phyloP scores from a whole-genome alignment of 805 yeast species.

The Yamadazyma phyllophila region DNA sequence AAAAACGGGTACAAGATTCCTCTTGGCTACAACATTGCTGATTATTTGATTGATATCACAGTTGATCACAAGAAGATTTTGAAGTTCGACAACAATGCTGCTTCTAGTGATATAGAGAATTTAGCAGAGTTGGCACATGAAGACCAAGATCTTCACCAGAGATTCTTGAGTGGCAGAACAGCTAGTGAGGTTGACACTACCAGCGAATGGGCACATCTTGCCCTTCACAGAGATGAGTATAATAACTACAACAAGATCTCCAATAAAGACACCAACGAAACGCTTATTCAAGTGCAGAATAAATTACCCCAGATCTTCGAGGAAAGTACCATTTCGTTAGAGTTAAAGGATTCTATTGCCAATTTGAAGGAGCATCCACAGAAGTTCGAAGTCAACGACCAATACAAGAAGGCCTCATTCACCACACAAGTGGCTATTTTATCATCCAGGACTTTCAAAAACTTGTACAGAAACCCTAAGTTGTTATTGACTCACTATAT shows the following conservation, averaged over 20 bases:
- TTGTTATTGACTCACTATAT: slow-evolving; percentile 82
- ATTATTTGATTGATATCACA: slow-evolving; percentile 86
- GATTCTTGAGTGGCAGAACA: slow-evolving; percentile 22
- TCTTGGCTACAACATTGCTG: slow-evolving; percentile 88
- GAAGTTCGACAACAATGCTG: slow-evolving; percentile 16
- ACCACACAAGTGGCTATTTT: slow-evolving; percentile 67
- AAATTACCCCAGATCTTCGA: slow-evolving; percentile 34
- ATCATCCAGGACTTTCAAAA: slow-evolving; percentile 85
- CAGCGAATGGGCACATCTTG: slow-evolving; percentile 84
- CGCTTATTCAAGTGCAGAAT: slow-evolving; percentile 20
- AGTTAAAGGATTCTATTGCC: slow-evolving; percentile 39
- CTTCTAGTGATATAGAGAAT: slow-evolving; percentile 14
- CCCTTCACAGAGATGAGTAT: slow-evolving; percentile 74
- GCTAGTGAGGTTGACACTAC: slow-evolving; percentile 54
- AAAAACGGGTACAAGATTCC: slow-evolving; percentile 82
- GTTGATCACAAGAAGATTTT: slow-evolving; percentile 51
- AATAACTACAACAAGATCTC: slow-evolving; percentile 22
- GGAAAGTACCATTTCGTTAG: slow-evolving; percentile 41
- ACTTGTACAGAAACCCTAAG: slow-evolving; percentile 88
- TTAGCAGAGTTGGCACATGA: slow-evolving; percentile 10
- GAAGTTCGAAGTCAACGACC: slow-evolving; percentile 26
- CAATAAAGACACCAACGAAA: slow-evolving; percentile 23
- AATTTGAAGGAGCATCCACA: slow-evolving; percentile 23
- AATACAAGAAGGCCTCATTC: slow-evolving; percentile 54
- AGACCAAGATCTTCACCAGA: slow-evolving; percentile 27